These are phyloP conservation scores for Podochytrium sp. DNA, from an alignment of 192 early-diverging fungal species.

Conservation along the genomic window DNA sequence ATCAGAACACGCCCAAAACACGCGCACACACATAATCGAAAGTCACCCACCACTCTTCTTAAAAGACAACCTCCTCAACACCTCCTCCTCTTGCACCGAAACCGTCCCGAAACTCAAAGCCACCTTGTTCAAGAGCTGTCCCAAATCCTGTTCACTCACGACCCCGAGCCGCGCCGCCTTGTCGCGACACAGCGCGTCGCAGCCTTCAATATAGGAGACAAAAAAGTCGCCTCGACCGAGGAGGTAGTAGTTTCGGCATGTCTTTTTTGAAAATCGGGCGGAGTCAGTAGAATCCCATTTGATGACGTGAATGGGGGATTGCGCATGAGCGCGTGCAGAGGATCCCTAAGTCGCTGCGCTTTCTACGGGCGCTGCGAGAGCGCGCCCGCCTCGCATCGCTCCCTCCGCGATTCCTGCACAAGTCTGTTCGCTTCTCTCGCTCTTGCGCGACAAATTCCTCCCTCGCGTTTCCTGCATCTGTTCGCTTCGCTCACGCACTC, in stretches of 20 bases:
- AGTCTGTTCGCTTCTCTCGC: no score
- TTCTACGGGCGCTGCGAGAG: no score
- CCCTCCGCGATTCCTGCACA: no score
- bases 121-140: neutral
- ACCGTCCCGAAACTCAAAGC: neutral
- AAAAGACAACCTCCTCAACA: neutral
- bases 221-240: constrained; percentile 68
- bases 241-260: constrained; percentile 64
- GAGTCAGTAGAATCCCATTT: neutral
- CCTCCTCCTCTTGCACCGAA: neutral
- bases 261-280: constrained; percentile 20
- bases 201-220: constrained; percentile 58
- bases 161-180: constrained; percentile 26
- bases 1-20: neutral
- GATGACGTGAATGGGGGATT: no score
- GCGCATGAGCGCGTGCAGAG: no score
- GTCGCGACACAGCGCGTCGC: constrained; percentile 41
- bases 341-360: no score
- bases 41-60: neutral
- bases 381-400: no score
- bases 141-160: constrained; percentile 40
- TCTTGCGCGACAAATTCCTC: no score
- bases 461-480: no score
- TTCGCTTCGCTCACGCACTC: no score
- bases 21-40: neutral